These are phyloP conservation scores for Corchorus capsularis DNA, from an alignment of 345 rosid species.

Conservation along the genomic window DNA sequence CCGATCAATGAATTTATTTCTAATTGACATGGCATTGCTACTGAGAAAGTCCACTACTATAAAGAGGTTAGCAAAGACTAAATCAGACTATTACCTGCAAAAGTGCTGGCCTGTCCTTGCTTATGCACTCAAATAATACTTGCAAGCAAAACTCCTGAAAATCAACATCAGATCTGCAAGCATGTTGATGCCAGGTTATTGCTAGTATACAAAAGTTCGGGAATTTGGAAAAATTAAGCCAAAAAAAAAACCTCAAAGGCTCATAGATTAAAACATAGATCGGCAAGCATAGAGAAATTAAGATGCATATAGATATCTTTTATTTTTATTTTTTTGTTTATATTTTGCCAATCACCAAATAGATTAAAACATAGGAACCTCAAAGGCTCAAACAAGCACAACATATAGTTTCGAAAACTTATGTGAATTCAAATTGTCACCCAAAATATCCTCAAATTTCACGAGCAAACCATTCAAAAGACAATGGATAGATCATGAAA, in stretches of 20 bases:
- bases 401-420: not conserved
- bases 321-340: not conserved
- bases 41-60: not conserved
- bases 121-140: conserved; percentile 90
- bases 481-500: not conserved
- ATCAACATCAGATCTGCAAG: conserved; percentile 74
- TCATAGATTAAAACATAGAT: too few species aligned
- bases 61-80: not conserved
- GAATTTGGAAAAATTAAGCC: not conserved
- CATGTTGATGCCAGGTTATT: conserved; percentile 18
- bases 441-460: not conserved
- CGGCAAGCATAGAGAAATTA: not conserved
- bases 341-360: not conserved
- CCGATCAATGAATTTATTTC: not conserved
- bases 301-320: not conserved
- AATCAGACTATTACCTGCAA: conserved; percentile 61
- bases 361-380: not conserved
- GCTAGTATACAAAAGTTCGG: not conserved
- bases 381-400: not conserved
- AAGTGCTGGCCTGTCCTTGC: conserved; percentile 97
- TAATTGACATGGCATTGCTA: not conserved
- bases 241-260: too few species aligned
- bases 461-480: not conserved
- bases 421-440: not conserved
- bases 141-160: conserved; percentile 96